Evolutionary conservation across 2,329 filamentous ascomycete species (phyloP).

Genomic region (Cercospora beticola): DNA sequence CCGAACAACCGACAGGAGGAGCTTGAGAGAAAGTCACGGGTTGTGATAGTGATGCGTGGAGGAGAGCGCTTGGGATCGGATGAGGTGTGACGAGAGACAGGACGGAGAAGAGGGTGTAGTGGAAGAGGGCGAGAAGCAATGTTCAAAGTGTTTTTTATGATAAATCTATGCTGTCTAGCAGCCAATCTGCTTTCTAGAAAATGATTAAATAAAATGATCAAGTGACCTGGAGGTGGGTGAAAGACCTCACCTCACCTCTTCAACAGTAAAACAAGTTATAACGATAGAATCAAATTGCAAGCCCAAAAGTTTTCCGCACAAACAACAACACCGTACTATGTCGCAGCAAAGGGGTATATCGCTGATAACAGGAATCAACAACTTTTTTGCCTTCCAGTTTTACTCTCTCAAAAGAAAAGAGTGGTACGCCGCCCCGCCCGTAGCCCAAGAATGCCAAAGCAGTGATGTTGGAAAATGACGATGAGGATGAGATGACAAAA

Average conservation of each 20-base stretch:
- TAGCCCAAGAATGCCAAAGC: neutral
- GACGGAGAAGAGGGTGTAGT: neutral
- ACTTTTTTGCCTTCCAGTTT: constrained; percentile 9
- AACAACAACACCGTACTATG: constrained; percentile 6
- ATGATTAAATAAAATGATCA: neutral
- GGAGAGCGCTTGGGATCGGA: neutral
- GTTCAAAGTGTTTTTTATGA: neutral
- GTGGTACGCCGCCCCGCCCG: neutral
- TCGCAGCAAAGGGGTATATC: constrained; percentile 15
- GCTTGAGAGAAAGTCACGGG: neutral
- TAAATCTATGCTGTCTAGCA: neutral
- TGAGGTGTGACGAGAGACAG: neutral
- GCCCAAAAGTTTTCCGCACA: neutral
- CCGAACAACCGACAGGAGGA: neutral
- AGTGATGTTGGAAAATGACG: neutral
- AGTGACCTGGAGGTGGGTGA: neutral
- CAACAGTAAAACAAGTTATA: neutral
- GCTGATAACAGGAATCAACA: constrained; percentile 11
- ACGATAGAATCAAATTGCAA: too few relatives aligned
- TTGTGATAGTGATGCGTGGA: neutral
- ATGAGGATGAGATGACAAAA: constrained; percentile 1
- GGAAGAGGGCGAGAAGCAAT: neutral
- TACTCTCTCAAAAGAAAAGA: neutral
- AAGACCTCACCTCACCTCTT: neutral
- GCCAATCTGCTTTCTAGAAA: neutral